A percentile compares a stretch with the other conserved stretches of the same genome.
Evolutionary conservation across 495 filamentous ascomycete species (phyloP).

Genomic region (Penicillium lagena): DNA sequence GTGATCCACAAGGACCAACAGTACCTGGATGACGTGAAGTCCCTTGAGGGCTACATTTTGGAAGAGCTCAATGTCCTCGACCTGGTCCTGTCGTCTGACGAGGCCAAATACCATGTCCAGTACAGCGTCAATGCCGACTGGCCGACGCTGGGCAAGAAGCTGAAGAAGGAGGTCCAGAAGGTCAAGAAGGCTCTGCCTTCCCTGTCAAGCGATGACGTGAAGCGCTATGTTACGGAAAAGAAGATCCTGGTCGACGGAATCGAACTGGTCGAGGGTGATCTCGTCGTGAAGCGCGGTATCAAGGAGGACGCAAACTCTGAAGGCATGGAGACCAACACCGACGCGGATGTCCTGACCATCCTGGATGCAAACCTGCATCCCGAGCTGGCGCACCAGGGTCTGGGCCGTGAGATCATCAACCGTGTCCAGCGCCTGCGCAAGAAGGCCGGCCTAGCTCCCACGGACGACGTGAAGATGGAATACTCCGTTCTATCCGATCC

Average conservation of each 20-base stretch:
- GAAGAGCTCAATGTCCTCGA: slow-evolving; percentile 89
- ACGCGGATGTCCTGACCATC: slow-evolving; percentile 75
- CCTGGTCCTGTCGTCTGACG: slow-evolving; percentile 78
- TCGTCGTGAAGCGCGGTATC: slow-evolving; percentile 76
- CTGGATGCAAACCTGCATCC: slow-evolving; percentile 70
- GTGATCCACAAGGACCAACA: slow-evolving; percentile 80
- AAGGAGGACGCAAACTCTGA: slow-evolving; percentile 59
- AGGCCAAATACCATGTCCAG: slow-evolving; percentile 84
- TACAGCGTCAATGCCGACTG: slow-evolving; percentile 87
- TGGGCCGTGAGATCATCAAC: slow-evolving; percentile 79
- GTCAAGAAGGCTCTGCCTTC: slow-evolving; percentile 85
- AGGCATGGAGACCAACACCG: slow-evolving; percentile 77
- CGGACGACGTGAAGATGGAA: slow-evolving; percentile 82
- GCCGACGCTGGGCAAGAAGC: slow-evolving; percentile 91
- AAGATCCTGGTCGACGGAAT: slow-evolving; percentile 80
- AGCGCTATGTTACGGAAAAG: slow-evolving; percentile 60
- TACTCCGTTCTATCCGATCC: slow-evolving; percentile 72
- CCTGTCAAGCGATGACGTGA: slow-evolving; percentile 72
- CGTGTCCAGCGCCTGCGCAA: slow-evolving; percentile 76
- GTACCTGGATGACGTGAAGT: slow-evolving; percentile 81
- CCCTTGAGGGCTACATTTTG: slow-evolving; percentile 74
- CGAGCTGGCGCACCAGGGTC: slow-evolving; percentile 66
- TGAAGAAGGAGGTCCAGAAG: slow-evolving; percentile 85
- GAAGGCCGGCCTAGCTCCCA: slow-evolving; percentile 71
- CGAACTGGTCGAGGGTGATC: slow-evolving; percentile 68